Percentiles rank a stretch among this genome's conserved stretches.
Conservation (phyloP, 2,329 filamentous ascomycete species). For the Penicillium italicum region DNA sequence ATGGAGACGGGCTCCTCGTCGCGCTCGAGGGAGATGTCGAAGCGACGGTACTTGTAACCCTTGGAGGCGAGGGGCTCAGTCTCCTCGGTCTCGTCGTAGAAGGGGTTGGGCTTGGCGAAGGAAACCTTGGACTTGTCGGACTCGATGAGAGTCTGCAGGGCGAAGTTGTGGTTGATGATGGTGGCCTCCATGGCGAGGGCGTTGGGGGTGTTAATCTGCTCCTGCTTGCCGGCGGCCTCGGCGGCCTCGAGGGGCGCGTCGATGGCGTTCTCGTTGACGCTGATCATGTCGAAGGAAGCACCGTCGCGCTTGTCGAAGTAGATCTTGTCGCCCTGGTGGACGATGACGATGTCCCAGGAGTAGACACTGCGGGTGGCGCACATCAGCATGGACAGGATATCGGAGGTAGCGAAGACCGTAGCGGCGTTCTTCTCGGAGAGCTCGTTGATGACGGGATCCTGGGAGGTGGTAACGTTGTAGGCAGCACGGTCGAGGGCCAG, state of each 20-base stretch:
- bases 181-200: slow-evolving; percentile 95
- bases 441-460: slow-evolving; percentile 94
- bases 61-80: slow-evolving; percentile 92
- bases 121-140: slow-evolving; percentile 71
- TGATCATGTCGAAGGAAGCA: slow-evolving; percentile 92
- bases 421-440: slow-evolving; percentile 93
- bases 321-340: slow-evolving; percentile 90
- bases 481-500: slow-evolving; percentile 86
- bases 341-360: slow-evolving; percentile 96
- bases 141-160: slow-evolving; percentile 89
- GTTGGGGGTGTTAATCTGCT: slow-evolving; percentile 87
- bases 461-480: slow-evolving; percentile 97
- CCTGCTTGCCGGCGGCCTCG: slow-evolving; percentile 70
- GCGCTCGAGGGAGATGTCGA: slow-evolving; percentile 85
- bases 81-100: slow-evolving; percentile 93
- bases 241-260: slow-evolving; percentile 89
- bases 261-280: slow-evolving; percentile 96
- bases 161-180: slow-evolving; percentile 99
- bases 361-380: slow-evolving; percentile 95
- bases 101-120: slow-evolving; percentile 88
- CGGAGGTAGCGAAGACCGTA: slow-evolving; percentile 94
- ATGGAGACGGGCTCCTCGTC: slow-evolving; percentile 92
- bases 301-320: slow-evolving; percentile 99
- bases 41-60: slow-evolving; percentile 96
- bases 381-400: slow-evolving; percentile 98